Conservation (phyloP, 495 filamentous ascomycete genomes). For the Recurvomyces mirabilis region DNA sequence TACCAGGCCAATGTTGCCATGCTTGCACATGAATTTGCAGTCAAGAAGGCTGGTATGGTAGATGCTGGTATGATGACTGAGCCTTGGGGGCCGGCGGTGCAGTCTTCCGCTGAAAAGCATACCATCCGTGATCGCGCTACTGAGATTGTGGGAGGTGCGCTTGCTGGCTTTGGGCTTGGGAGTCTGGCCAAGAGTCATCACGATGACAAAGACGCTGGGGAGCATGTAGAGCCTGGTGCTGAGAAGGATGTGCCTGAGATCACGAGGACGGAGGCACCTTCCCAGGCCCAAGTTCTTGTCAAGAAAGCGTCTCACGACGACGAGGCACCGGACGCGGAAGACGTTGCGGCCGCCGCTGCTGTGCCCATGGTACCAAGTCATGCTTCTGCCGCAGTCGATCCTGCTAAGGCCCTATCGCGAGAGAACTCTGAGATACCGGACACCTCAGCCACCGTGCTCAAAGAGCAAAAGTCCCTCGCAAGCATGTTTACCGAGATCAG, state of each 20-base stretch:
- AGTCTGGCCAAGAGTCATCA: slow-evolving; percentile 1
- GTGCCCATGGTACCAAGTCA: too few species aligned
- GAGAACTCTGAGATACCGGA: too few species aligned
- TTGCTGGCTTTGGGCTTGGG: slow-evolving; percentile 22
- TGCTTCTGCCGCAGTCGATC: background rate
- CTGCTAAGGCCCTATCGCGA: too few species aligned
- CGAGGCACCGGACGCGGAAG: background rate
- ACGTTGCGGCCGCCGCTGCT: background rate
- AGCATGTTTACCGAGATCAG: background rate
- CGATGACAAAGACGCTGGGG: slow-evolving; percentile 1
- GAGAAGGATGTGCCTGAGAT: background rate
- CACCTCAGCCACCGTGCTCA: too few species aligned
- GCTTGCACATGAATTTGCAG: slow-evolving; percentile 7
- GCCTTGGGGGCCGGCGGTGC: slow-evolving; percentile 40
- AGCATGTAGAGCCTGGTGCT: background rate
- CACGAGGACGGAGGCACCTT: too few species aligned
- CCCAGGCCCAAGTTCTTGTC: too few species aligned
- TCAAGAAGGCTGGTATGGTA: slow-evolving; percentile 30
- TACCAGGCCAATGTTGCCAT: slow-evolving; percentile 9
- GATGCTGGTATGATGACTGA: slow-evolving; percentile 88
- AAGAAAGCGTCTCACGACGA: too few species aligned
- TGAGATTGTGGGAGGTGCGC: slow-evolving; percentile 18
- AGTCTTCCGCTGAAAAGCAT: slow-evolving; percentile 4
- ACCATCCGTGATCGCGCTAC: slow-evolving; percentile 4
- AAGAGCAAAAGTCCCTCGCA: too few species aligned